Evolutionary conservation across 345 rosid genomes (phyloP), one percentile per base, ranked within the genome.

Genomic region (Citrus mangshanensis): DNA sequence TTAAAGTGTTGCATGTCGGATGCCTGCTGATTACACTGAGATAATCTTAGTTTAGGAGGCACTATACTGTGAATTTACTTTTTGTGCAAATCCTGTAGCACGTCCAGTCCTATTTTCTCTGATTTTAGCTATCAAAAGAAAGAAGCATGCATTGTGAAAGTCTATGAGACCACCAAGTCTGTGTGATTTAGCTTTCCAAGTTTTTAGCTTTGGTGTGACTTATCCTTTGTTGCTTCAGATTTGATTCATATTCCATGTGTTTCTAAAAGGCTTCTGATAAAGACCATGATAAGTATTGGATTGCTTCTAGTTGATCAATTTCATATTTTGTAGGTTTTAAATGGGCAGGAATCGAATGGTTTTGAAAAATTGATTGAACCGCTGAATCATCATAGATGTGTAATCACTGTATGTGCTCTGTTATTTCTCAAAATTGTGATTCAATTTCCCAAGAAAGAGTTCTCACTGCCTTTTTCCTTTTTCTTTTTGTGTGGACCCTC

Each of bases 311-410:
- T 68, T 59, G 24, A 27, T 65, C 22, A 18, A 34, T 65, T 67
- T 28, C 64, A 51, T 35, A 63, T 46, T 65, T 84, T 75, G 82
- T 75, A 84, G 80, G 78, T 68, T 55, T 35, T 66, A 40, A 2
- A 49, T 40, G 82, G 55, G 27, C 80, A 77, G 60, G 76, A 37
- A 30, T 82, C 80, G 9, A 79, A 80, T 67, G 85, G 83, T 61
- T 82, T 85, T 78, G 85, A 77, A 54, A 75, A 66, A 70, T 56
- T 85, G 78, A 55, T 80, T 7, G 76, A 80, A 65, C 79, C 75
- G 4, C 76, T 85, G 22, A 77, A 72, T 19, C 25, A 69, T 49
- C 87, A 85, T 18, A 82, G 83, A 82, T 82, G 87, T 55, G 87
- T 74, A 22, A 71, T 85, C 61, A 82, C 82, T 37, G 83, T 82